Evolutionary conservation across 2,329 filamentous ascomycete genomes (phyloP), one percentile per base, ranked within the genome.

Genomic region (Cladosporium austrohemisphaericum): DNA sequence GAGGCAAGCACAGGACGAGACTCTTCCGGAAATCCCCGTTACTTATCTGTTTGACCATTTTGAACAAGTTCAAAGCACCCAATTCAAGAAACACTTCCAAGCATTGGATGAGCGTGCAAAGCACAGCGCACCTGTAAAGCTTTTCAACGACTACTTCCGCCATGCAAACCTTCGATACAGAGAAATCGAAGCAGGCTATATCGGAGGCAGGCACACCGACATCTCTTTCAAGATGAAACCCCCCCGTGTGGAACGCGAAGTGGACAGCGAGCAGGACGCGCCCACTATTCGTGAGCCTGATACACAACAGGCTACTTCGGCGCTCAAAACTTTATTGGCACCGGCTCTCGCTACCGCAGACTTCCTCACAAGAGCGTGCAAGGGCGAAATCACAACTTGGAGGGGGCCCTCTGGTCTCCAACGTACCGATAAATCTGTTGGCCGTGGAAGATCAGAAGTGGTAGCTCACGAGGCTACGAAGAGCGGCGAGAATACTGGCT

Each of bases 1-100:
- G 10, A 35, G 25, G 29, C 26, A 22, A 36, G 23, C 28, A 31
- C 36, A 13, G 33, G 25, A 32, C 26, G 13, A 26, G 16, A 14
- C 19, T 25, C 11, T 22, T 33, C 37, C 36, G 7, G 54, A 54
- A 22, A 22, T 52, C 5, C 19, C 53, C 2, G 45, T 59, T 13
- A 44, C 46, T 13, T 65, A 65, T 41, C 19, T 61, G 6, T 55
- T 63, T 25, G 60, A 62, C 19, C 52, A 59, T 8, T 59, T 64
- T 28, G 61, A 63, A 55, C 58, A 61, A 28, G 51, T 51, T 5
- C 56, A 60, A 33, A 51, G 23, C 26, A 35, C 55, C 1, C 29
- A 50, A 13, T 59, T 60, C 36, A 28, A 20, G 4, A 49, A 55
- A 29, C 22, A 52, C 35, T 3, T n/a, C 2, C 11, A 40, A 4